A percentile compares a stretch with the other conserved stretches of the same genome.
phyloP scores from a whole-genome alignment of 1,284 basidiomycete species.

The Trichosporon sp. region DNA sequence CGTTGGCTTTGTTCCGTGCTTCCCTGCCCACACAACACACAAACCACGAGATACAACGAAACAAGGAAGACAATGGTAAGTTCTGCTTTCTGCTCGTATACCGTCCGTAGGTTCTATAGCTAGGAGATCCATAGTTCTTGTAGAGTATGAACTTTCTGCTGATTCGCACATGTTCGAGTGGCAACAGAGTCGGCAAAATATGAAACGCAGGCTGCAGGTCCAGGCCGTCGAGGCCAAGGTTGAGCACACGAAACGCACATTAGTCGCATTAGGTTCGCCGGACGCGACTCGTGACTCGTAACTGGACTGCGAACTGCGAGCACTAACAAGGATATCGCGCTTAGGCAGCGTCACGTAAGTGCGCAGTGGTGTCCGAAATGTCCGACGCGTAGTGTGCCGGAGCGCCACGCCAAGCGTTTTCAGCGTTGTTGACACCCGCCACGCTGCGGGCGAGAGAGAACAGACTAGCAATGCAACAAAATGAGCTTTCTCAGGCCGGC shows the following conservation, averaged over 20 bases:
- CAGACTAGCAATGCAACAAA: not conserved
- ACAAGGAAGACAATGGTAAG: conserved; percentile 2
- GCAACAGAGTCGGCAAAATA: not conserved
- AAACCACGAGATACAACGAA: not conserved
- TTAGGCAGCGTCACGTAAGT: not conserved
- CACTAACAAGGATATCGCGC: not conserved
- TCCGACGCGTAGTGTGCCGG: too few species aligned
- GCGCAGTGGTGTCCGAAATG: not conserved
- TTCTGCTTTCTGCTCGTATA: not conserved
- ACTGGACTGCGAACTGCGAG: not conserved
- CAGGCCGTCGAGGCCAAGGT: not conserved
- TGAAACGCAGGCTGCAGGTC: not conserved
- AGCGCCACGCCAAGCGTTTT: too few species aligned
- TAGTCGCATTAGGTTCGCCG: not conserved
- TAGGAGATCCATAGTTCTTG: too few species aligned
- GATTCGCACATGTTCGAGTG: not conserved
- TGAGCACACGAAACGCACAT: not conserved
- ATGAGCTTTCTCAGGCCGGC: too few species aligned
- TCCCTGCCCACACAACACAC: not conserved
- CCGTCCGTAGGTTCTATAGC: not conserved
- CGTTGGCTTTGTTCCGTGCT: conserved; percentile 3
- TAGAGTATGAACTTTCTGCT: not conserved
- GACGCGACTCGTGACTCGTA: not conserved
- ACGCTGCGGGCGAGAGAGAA: too few species aligned
- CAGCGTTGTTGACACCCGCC: too few species aligned